Evolutionary conservation across 2,329 filamentous ascomycete species (phyloP), one percentile per base, ranked within the genome.

Genomic region (Aspergillus pseudoterreus): DNA sequence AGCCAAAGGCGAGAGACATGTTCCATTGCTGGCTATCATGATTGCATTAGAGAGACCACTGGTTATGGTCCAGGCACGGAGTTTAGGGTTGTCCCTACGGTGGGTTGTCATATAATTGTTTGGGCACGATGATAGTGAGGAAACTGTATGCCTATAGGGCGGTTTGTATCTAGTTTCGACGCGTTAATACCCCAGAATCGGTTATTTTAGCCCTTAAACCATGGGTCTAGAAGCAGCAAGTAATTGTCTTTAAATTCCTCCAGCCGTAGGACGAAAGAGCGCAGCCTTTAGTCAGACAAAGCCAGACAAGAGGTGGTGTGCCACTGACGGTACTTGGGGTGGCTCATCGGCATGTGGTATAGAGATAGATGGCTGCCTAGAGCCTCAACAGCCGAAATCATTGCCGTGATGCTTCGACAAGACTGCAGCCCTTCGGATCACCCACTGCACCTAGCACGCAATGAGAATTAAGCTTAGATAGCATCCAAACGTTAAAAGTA

Each of bases 301-400:
- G 22, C 6, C 5, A 22, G 22, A 22, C 22, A 30, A 11, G 27
- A 30, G 27, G 27, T 30, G 27, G 9, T 30, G 27, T 10, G 27
- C 27, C 10, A 10, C 22, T 30, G 8, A 30, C 27, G 27, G 27
- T 30, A 30, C 8, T 30, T 30, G 27, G 6, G 27, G 27, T 30
- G 8, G 8, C 8, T 3, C 27, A 30, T 30, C 27, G 27, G 27
- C 27, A 30, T 9, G 27, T 30, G 27, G 27, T 30, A 30, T 30
- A 30, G 27, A 30, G 27, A 30, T 8, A 11, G 6, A 30, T 30
- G 27, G 45, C 22, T 47, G 45, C 35, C 33, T 47, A 19, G 35
- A 30, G 21, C 33, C 27, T 49, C 52, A 66, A 65, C 57, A 66
- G 61, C 66, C 66, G 63, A 66, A 55, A 58, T 50, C 46, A 56